Evolutionary conservation across 2,329 filamentous ascomycete species (phyloP).

Genomic region (Fusarium sp.): DNA sequence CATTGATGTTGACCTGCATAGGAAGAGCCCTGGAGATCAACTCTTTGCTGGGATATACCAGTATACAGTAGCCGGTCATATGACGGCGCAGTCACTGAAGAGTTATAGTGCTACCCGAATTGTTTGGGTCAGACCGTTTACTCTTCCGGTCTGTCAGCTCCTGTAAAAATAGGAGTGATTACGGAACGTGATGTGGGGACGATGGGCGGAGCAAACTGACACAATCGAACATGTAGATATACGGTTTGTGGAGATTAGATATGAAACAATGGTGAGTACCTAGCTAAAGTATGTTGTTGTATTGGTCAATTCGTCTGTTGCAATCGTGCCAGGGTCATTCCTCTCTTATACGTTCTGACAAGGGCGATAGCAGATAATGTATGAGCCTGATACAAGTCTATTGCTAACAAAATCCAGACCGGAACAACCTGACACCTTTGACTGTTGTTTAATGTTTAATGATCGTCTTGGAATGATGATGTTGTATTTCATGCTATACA

Average conservation of each 20-base stretch:
- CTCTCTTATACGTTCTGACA: not conserved
- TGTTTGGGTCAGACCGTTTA: not conserved
- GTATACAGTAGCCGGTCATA: not conserved
- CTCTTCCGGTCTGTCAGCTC: not conserved
- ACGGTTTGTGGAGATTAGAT: not conserved
- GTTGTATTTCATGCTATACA: too few relatives aligned
- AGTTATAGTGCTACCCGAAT: not conserved
- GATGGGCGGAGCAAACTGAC: not conserved
- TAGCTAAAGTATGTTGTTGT: not conserved
- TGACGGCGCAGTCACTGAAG: not conserved
- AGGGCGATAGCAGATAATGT: too few relatives aligned
- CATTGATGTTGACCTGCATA: conserved; percentile 9
- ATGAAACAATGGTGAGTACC: not conserved
- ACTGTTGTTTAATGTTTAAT: too few relatives aligned
- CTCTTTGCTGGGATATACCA: not conserved
- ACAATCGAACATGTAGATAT: not conserved
- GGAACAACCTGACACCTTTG: too few relatives aligned
- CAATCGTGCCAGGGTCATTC: not conserved
- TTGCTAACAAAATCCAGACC: too few relatives aligned
- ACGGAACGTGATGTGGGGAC: conserved; percentile 4
- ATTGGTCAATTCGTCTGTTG: not conserved
- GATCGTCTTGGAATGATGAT: too few relatives aligned
- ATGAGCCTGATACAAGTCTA: too few relatives aligned
- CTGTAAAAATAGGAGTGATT: not conserved
- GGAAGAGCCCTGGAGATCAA: not conserved